These are phyloP conservation scores for Hordeum marinum DNA, from an alignment of 176 grass and related monocot species.

Conservation along the genomic window DNA sequence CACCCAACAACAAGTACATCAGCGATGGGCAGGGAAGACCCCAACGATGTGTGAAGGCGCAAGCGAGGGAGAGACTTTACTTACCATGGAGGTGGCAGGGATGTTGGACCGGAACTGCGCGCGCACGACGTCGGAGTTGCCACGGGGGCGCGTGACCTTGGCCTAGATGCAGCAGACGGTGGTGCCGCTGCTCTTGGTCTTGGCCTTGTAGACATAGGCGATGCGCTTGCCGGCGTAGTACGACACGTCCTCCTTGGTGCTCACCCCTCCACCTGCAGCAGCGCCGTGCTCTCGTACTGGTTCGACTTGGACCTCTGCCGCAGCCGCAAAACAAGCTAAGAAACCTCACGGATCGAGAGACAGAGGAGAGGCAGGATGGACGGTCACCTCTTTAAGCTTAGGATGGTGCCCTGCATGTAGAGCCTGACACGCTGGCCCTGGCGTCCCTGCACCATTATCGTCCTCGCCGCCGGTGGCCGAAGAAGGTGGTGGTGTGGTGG, in stretches of 20 bases:
- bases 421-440: slow-evolving; percentile 44
- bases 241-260: slow-evolving; percentile 55
- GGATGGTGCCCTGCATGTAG: slow-evolving; percentile 60
- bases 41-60: background rate
- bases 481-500: too few species aligned
- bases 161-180: slow-evolving; percentile 56
- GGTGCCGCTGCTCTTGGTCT: slow-evolving; percentile 50
- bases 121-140: slow-evolving; percentile 59
- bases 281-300: slow-evolving; percentile 62
- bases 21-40: background rate
- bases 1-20: background rate
- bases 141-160: slow-evolving; percentile 57
- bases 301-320: slow-evolving; percentile 56
- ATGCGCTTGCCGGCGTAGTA: slow-evolving; percentile 66
- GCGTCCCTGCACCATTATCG: too few species aligned
- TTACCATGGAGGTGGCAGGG: slow-evolving; percentile 53
- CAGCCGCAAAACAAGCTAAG: background rate
- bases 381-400: slow-evolving; percentile 55
- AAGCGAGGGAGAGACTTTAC: background rate
- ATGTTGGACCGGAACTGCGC: slow-evolving; percentile 64
- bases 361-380: too few species aligned
- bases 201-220: slow-evolving; percentile 81
- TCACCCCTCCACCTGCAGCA: slow-evolving; percentile 63
- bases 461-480: too few species aligned
- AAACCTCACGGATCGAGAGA: background rate